A percentile compares a stretch with the other conserved stretches of the same genome.
These are phyloP conservation scores for Rhizophagus sp. DNA, from an alignment of 192 early-diverging fungal species.

Conservation along the genomic window DNA sequence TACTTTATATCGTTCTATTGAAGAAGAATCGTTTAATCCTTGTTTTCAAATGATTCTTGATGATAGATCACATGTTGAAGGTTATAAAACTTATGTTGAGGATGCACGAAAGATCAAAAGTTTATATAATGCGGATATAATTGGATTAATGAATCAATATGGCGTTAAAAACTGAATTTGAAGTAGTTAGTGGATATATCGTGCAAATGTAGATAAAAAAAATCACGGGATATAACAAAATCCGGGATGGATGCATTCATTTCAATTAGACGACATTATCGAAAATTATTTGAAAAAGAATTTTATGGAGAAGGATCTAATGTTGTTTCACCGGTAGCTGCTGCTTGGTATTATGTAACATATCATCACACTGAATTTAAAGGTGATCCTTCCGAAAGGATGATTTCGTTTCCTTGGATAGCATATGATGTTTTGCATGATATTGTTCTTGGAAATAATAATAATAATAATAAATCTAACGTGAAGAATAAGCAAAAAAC, in stretches of 20 bases:
- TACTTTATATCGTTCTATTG: too few species aligned
- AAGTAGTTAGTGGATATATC: conserved; percentile 44
- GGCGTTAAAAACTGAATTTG: conserved; percentile 48
- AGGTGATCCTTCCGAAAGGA: too few species aligned
- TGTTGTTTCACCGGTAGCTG: too few species aligned
- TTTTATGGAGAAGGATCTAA: conserved; percentile 36
- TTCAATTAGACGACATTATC: conserved; percentile 36
- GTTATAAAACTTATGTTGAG: conserved; percentile 52
- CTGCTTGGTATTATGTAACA: too few species aligned
- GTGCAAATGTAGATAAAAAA: conserved; percentile 46
- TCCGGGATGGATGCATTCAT: conserved; percentile 42
- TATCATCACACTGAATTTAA: too few species aligned
- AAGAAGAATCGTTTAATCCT: conserved; percentile 44
- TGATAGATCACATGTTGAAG: conserved; percentile 42
- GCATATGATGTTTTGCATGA: too few species aligned
- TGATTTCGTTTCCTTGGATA: too few species aligned
- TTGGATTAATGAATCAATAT: conserved; percentile 65
- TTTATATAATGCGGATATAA: conserved; percentile 56
- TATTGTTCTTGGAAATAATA: too few species aligned
- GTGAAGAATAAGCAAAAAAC: too few species aligned
- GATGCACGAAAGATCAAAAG: conserved; percentile 45
- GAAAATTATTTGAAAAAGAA: conserved; percentile 51
- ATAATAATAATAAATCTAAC: too few species aligned
- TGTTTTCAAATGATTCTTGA: conserved; percentile 46
- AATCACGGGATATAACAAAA: conserved; percentile 52